phyloP scores from a whole-genome alignment of 176 grass and related monocot species.

The Rhynchospora tenuis region DNA sequence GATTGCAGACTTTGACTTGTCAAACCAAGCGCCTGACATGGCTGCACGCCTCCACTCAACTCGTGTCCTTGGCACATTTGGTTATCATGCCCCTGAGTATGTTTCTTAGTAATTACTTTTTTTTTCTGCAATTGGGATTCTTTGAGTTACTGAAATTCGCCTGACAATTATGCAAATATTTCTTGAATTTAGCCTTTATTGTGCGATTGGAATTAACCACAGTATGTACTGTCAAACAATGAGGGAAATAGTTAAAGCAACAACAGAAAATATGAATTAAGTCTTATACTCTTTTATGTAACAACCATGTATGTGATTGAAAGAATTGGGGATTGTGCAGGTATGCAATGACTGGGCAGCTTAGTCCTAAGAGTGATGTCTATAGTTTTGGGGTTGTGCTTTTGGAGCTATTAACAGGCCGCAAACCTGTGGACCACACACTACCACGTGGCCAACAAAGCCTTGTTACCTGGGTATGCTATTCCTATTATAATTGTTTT shows the following conservation, averaged over 20 bases:
- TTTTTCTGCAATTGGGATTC: not conserved
- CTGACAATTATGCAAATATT: not conserved
- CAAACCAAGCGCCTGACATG: conserved; percentile 79
- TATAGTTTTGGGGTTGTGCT: conserved; percentile 70
- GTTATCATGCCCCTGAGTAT: conserved; percentile 88
- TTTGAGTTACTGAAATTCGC: not conserved
- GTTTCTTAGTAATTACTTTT: not conserved
- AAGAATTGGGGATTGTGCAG: conserved; percentile 22
- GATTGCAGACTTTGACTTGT: conserved; percentile 60
- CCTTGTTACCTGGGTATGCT: conserved; percentile 75
- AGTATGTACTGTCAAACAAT: not conserved
- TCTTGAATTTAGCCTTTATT: not conserved
- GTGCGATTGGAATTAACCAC: not conserved
- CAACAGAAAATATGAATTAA: not conserved
- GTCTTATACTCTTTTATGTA: not conserved
- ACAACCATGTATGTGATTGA: not conserved
- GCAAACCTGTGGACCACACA: conserved; percentile 49
- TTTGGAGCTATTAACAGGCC: conserved; percentile 61
- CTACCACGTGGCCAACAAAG: conserved; percentile 73
- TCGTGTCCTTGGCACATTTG: conserved; percentile 82
- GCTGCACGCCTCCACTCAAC: conserved; percentile 81
- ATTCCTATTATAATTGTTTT: conserved; percentile 3
- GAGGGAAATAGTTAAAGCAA: not conserved
- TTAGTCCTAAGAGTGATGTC: conserved; percentile 60
- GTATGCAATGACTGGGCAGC: conserved; percentile 69